Evolutionary conservation across 257 asterid species (phyloP).

Genomic region (Nicotiana tabacum): DNA sequence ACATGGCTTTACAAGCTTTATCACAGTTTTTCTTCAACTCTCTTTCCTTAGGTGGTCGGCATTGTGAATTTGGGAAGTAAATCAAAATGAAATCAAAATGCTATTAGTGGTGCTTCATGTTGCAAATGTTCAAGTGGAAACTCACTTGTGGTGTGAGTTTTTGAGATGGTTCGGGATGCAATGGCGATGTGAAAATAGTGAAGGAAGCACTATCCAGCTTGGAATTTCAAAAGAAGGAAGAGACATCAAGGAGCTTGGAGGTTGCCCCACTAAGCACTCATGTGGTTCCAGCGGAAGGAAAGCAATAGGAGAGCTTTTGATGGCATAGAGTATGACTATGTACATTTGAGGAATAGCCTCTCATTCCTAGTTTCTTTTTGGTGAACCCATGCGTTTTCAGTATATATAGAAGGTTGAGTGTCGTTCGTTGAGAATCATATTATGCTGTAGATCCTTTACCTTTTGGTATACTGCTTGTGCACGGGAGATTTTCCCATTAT

Average conservation of each 20-base stretch:
- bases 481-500: background rate
- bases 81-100: background rate
- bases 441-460: background rate
- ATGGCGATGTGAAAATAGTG: background rate
- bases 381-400: background rate
- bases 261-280: background rate
- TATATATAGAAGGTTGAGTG: background rate
- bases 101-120: background rate
- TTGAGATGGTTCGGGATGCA: slow-evolving; percentile 5
- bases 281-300: background rate
- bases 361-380: background rate
- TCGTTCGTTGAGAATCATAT: background rate
- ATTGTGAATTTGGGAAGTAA: background rate
- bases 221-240: background rate
- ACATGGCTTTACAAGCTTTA: background rate
- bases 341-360: background rate
- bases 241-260: background rate
- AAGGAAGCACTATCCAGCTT: background rate
- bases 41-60: background rate
- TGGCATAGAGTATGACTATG: background rate
- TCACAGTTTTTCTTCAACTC: background rate
- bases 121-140: background rate
- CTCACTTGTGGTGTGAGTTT: background rate
- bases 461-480: background rate
- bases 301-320: background rate